These are phyloP conservation scores for Nothophoma quercina DNA, from an alignment of 2,329 filamentous ascomycete species.

Conservation along the genomic window DNA sequence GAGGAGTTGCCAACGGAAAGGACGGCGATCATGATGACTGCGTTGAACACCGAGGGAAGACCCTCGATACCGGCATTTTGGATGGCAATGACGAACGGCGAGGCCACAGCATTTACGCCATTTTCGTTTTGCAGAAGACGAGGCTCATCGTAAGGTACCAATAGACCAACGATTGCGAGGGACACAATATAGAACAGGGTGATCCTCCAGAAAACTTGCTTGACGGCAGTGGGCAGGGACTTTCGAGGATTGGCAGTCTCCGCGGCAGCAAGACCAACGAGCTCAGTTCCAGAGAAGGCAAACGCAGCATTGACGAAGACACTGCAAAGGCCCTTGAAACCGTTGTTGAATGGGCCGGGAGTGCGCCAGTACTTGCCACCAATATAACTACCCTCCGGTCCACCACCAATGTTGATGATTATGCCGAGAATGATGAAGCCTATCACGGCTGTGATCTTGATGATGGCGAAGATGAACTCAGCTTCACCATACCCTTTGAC, in stretches of 20 bases:
- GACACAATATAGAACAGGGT: slow-evolving; percentile 82
- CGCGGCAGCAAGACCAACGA: slow-evolving; percentile 67
- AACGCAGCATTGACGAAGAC: slow-evolving; percentile 71
- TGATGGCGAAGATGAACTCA: slow-evolving; percentile 84
- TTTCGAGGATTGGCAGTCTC: slow-evolving; percentile 65
- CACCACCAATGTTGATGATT: slow-evolving; percentile 82
- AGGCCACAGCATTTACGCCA: slow-evolving; percentile 74
- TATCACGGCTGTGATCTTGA: slow-evolving; percentile 87
- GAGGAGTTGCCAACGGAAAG: slow-evolving; percentile 91
- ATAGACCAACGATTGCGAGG: slow-evolving; percentile 78
- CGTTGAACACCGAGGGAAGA: slow-evolving; percentile 89
- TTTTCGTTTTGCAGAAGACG: slow-evolving; percentile 67
- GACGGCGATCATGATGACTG: slow-evolving; percentile 90
- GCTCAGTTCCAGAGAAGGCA: slow-evolving; percentile 68
- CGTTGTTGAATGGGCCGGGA: slow-evolving; percentile 83
- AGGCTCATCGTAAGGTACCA: slow-evolving; percentile 76
- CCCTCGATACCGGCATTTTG: slow-evolving; percentile 81
- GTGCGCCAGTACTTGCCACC: slow-evolving; percentile 78
- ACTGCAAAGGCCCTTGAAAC: slow-evolving; percentile 69
- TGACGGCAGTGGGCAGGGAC: slow-evolving; percentile 53
- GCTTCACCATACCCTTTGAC: slow-evolving; percentile 90
- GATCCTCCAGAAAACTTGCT: slow-evolving; percentile 59
- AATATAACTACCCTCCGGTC: slow-evolving; percentile 70
- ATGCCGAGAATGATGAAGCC: slow-evolving; percentile 90
- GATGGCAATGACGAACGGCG: slow-evolving; percentile 94